Percentiles rank a stretch among this genome's conserved stretches.
Conservation (phyloP, 768 basidiomycete species). For the Russula brevipes region DNA sequence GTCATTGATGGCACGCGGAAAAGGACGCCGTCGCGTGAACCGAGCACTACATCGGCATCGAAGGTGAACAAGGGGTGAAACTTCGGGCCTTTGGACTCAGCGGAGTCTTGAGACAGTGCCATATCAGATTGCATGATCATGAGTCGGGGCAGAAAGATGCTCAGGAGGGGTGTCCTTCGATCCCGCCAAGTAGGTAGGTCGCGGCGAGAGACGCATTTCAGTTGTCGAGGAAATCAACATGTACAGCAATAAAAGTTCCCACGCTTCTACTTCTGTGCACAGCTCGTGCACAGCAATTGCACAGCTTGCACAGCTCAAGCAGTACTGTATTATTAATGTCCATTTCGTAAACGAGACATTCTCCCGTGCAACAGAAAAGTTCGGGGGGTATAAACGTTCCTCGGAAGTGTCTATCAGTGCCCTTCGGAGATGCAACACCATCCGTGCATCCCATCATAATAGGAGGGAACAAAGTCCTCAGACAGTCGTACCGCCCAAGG, state of each 20-base stretch:
- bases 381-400: too few species aligned
- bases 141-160: neutral
- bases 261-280: too few species aligned
- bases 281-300: too few species aligned
- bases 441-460: neutral
- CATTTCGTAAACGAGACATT: too few species aligned
- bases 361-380: too few species aligned
- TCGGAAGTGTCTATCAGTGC: too few species aligned
- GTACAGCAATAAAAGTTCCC: neutral
- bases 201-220: too few species aligned
- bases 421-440: too few species aligned
- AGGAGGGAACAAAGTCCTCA: neutral
- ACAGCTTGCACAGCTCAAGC: too few species aligned
- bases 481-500: neutral
- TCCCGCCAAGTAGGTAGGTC: too few species aligned
- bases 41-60: slow-evolving; percentile 54
- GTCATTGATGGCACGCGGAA: slow-evolving; percentile 58
- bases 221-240: too few species aligned
- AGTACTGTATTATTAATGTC: too few species aligned
- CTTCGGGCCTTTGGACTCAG: neutral
- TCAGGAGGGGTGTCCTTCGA: neutral
- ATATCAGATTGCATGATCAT: slow-evolving; percentile 5
- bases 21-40: slow-evolving; percentile 44
- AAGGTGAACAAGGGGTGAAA: slow-evolving; percentile 50
- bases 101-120: neutral